Base-by-base conservation (phyloP, 495 filamentous ascomycete species). In the Staphylotrichum tortipilum region DNA sequence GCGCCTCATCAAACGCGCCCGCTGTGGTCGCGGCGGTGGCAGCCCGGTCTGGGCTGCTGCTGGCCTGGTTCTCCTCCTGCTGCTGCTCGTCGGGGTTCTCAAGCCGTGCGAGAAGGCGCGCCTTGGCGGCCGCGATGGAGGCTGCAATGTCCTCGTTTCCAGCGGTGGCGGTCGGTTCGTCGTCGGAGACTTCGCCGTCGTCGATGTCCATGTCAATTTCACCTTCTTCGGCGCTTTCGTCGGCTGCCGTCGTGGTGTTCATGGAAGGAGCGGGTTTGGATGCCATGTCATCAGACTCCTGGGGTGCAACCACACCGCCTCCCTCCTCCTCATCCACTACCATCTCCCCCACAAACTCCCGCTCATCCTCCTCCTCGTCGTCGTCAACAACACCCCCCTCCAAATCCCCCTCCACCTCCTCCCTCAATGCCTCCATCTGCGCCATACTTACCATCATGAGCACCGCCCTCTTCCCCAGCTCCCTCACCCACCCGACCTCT, bases 391-490 rank as follows among this genome's bases (percentile, higher is more conserved):
- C 53, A 29, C 39, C 55, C 7, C 50, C 65, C 18, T 65, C 60
- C 10, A 57, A 24, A 12, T 49, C 50, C 2, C 51, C 60, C 6
- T 59, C 57, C 12, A 77, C 55, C 38, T 72, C 60, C 21, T 69
- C 66, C 40, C 53, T 51, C 43, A 75, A 52, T 10, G 68, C 63
- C 26, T 65, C 64, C 61, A 71, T 62, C 44, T 75, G 65, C 10
- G 73, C 77, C 4, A 85, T 73, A 40, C 67, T 70, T 12, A 70
- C 61, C 67, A 71, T 69, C 52, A 79, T 57, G 31, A 76, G 54
- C 12, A 80, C 73, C 7, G 80, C 79, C 39, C 73, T 71, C 69
- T 81, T 79, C 2, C 72, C 80, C 23, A 85, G 62, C 39, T 82
- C 81, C 24, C 80, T 63, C 19, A 85, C 63, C 49, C 67, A 68